These are phyloP conservation scores for Globisporangium canariense DNA, from an alignment of 352 stramenopile species.

Conservation along the genomic window DNA sequence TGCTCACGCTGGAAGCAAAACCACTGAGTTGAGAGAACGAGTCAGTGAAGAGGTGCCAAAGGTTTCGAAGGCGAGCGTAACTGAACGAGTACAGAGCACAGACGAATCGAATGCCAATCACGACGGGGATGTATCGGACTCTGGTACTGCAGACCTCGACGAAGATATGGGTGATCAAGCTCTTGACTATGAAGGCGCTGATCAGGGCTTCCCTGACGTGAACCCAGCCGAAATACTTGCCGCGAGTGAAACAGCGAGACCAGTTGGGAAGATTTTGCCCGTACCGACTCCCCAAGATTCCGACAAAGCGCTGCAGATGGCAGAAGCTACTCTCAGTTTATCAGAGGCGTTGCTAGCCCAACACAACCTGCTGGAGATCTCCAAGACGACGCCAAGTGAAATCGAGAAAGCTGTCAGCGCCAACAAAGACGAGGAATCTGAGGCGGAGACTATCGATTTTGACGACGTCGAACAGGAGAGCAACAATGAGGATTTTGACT, in stretches of 20 bases:
- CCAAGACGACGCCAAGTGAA: neutral
- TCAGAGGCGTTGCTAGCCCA: neutral
- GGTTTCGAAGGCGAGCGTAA: neutral
- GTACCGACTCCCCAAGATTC: neutral
- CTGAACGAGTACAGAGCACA: slow-evolving; percentile 4
- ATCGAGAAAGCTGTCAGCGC: neutral
- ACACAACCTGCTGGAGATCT: neutral
- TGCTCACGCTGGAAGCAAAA: neutral
- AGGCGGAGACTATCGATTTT: slow-evolving; percentile 14
- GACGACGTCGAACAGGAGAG: slow-evolving; percentile 12
- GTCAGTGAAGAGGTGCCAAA: neutral
- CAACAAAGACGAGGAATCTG: slow-evolving; percentile 9
- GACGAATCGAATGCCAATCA: slow-evolving; percentile 11
- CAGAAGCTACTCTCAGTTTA: neutral
- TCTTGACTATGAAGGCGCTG: slow-evolving; percentile 13
- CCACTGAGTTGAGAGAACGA: neutral
- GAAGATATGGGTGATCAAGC: slow-evolving; percentile 28
- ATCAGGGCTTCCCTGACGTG: neutral
- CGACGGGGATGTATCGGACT: slow-evolving; percentile 31
- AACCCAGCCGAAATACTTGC: neutral
- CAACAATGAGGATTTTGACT: slow-evolving; percentile 6
- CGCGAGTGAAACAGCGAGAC: neutral
- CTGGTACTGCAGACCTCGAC: slow-evolving; percentile 36
- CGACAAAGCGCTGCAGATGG: neutral
- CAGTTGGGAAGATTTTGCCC: neutral